Evolutionary conservation across 345 rosid species (phyloP), one percentile per base, ranked within the genome.

Genomic region (Gossypioides kirkii): DNA sequence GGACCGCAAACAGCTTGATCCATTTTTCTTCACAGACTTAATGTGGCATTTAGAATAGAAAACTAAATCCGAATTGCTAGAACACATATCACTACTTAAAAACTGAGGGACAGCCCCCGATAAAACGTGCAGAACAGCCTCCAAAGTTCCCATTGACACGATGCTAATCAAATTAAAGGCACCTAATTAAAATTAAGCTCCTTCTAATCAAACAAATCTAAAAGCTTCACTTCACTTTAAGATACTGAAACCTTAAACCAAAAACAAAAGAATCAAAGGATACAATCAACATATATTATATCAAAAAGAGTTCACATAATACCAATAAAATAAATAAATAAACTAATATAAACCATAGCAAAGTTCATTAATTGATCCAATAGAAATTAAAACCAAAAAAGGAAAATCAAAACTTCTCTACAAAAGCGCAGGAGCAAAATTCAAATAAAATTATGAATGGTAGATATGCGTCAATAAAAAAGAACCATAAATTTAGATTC

Each of bases 41-140:
- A 70, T 4, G 54, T 50, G 67, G 52, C 77, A 71, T 53, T 20
- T 76, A 20, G 79, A 80, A 60, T 77, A 72, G 69, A 58, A 78
- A 36, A 64, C 32, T 22, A 55, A 73, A 74, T 74, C 80, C 36
- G 43, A 73, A 77, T 65, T 45, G 78, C 77, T 56, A 61, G 62
- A 62, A 78, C 70, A 67, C 22, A 56, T 63, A 67, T 82, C 80
- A 72, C 79, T 72, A 65, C 79, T 61, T 43, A 78, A 77, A 76
- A 76, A 45, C 73, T 28, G 74, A 70, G 82, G 83, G 41, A 60
- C 81, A 79, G 81, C 72, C 79, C 87, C 79, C 10, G 83, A 77
- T 10, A 85, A 78, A 70, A 83, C 80, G 66, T 84, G 88, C 59
- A 83, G 81, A 73, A 82, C 85, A 72, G 78, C 85, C 79, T 86